phyloP scores from a whole-genome alignment of 768 basidiomycete genomes.

The Naganishia vaughanmartiniae region DNA sequence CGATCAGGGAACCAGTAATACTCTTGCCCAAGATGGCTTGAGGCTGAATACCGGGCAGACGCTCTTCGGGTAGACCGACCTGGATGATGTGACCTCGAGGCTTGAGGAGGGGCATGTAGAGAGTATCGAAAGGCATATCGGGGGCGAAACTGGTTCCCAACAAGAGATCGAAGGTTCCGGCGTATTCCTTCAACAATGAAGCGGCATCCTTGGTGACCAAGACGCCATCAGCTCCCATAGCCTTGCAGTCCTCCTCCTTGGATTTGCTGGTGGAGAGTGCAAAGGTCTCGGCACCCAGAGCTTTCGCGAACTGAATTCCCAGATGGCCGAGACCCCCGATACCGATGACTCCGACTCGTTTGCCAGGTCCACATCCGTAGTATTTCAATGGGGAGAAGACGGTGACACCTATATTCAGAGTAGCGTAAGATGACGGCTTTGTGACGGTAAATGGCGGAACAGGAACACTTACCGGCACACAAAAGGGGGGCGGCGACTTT shows the following conservation, averaged over 20 bases:
- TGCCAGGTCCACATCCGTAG: conserved; percentile 45
- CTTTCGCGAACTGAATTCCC: conserved; percentile 55
- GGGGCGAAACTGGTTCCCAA: conserved; percentile 54
- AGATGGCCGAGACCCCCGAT: conserved; percentile 41
- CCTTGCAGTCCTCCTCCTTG: conserved; percentile 61
- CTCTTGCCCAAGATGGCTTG: conserved; percentile 26
- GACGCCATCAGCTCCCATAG: conserved; percentile 62
- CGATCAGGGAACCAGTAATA: conserved; percentile 34
- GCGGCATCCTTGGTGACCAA: conserved; percentile 56
- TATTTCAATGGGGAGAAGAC: conserved; percentile 41
- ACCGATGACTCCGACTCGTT: conserved; percentile 48
- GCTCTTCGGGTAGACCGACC: conserved; percentile 30
- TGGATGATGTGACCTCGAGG: conserved; percentile 30
- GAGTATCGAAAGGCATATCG: conserved; percentile 39
- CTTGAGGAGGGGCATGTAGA: conserved; percentile 32
- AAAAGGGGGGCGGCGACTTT: conserved; percentile 42
- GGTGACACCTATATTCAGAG: background rate
- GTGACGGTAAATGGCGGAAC: background rate
- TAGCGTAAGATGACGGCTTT: background rate
- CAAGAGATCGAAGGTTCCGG: conserved; percentile 52
- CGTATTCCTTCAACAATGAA: conserved; percentile 45
- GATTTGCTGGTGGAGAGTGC: conserved; percentile 60
- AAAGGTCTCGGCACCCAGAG: conserved; percentile 61
- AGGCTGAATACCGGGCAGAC: conserved; percentile 26
- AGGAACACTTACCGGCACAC: conserved; percentile 35